phyloP scores from a whole-genome alignment of 306 rosid genomes.

The Sphenostylis stenocarpa region DNA sequence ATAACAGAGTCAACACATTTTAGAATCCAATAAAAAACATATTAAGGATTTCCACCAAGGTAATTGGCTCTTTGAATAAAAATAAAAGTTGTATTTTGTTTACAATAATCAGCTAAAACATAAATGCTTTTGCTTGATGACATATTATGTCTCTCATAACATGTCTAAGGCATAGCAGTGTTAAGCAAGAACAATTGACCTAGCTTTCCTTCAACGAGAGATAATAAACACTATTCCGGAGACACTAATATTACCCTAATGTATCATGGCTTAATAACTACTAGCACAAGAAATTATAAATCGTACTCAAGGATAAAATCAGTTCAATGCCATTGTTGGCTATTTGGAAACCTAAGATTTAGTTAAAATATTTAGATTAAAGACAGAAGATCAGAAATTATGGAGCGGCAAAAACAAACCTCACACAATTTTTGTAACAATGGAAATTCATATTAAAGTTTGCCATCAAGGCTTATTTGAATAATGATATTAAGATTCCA shows the following conservation, averaged over 20 bases:
- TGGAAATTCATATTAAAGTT: slow-evolving; percentile 6
- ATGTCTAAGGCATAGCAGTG: not conserved
- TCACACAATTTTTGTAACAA: not conserved
- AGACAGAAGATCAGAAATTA: not conserved
- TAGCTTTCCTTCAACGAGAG: not conserved
- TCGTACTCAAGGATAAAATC: not conserved
- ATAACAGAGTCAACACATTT: too few relatives aligned
- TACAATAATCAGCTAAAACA: too few relatives aligned
- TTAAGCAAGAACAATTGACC: not conserved
- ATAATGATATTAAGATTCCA: too few relatives aligned
- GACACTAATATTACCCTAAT: not conserved
- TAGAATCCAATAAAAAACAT: too few relatives aligned
- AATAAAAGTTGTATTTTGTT: too few relatives aligned
- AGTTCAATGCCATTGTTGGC: not conserved
- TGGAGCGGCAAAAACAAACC: not conserved
- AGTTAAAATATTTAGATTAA: not conserved
- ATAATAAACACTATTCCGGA: not conserved
- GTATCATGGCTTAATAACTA: not conserved
- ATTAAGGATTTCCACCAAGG: too few relatives aligned
- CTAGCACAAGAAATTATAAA: not conserved
- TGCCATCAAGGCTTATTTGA: not conserved
- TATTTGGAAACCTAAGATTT: not conserved
- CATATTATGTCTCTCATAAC: too few relatives aligned
- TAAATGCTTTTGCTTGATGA: too few relatives aligned
- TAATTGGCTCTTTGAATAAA: too few relatives aligned